Conservation (phyloP, 176 grass and related monocot species). For the Rhynchospora tenuis region DNA sequence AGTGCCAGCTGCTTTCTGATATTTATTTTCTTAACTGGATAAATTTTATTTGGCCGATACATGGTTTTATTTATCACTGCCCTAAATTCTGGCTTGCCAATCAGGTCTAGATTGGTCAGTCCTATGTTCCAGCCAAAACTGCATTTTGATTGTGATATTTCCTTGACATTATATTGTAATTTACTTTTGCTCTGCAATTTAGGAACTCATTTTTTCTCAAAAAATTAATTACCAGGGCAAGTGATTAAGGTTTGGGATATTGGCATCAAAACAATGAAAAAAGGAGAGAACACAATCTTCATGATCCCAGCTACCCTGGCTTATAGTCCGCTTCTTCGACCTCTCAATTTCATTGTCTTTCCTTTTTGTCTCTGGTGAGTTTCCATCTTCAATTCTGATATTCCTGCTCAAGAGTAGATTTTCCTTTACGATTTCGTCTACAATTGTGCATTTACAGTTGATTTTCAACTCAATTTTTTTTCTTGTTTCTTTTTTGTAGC, state of each 20-base stretch:
- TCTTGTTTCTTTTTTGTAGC: no score
- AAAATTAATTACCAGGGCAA: slow-evolving; percentile 44
- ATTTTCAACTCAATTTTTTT: no score
- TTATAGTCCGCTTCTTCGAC: slow-evolving; percentile 30
- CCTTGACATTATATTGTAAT: not conserved
- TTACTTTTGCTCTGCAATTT: not conserved
- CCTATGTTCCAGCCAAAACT: not conserved
- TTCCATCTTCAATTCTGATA: no score
- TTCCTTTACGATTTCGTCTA: no score
- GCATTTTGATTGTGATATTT: not conserved
- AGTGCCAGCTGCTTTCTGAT: not conserved
- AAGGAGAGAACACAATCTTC: slow-evolving; percentile 91
- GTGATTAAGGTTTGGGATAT: slow-evolving; percentile 99
- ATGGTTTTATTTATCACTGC: not conserved
- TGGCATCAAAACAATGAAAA: slow-evolving; percentile 99
- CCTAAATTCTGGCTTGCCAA: no score
- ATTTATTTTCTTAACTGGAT: not conserved
- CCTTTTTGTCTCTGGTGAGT: no score
- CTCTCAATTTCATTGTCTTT: no score
- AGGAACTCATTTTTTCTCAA: not conserved
- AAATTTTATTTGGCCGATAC: not conserved
- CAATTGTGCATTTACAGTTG: no score
- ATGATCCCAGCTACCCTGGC: slow-evolving; percentile 87
- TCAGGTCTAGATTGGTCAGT: not conserved
- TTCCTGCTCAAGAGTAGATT: no score